Base-by-base conservation (phyloP, 2,329 filamentous ascomycete species). In the Alternaria viburni region DNA sequence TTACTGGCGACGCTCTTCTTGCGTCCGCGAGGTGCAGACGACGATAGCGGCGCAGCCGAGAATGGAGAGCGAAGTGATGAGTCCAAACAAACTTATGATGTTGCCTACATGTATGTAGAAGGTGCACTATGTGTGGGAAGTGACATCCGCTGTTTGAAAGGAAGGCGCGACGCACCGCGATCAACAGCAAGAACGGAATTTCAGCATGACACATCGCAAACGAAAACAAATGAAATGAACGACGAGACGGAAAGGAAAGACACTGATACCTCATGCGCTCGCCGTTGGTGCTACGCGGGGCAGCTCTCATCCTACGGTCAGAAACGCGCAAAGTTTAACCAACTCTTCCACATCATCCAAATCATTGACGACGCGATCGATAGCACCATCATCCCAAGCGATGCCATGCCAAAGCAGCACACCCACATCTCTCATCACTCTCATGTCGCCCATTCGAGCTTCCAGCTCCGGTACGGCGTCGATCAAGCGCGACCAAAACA, bases 351-450 rank as follows among this genome's bases (percentile, higher is more conserved):
- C 77, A 69, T 90, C 87, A 21, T 79, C 79, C 3, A 77, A 80
- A 46, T 82, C 80, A 61, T 86, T 79, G 1, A 90, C 86, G 15
- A 87, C 87, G 1, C 88, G 82, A 74, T 90, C 81, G 58, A 90
- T 83, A 30, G 76, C 79, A 0, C 88, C 88, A 23, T 87, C 83
- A 71, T 90, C 88, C 75, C 88, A 90, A 3, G 88, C 87, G 71
- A 87, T 88, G 1, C 88, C 88, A 73, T 86, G 83, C 88, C 89
- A 90, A 3, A 90, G 80, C 17, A 90, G 64, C 6, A 90, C 82
- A 0, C 89, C 88, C 17, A 89, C 68, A 73, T 81, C 73, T 80
- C 83, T 83, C 12, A 87, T 83, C 43, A 82, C 66, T 57, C 71
- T 72, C 0, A 87, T 76, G 1, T 79, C 79, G 5, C 78, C 70